Percentiles rank a stretch among this genome's conserved stretches.
These are phyloP conservation scores for Globisporangium mamillatum DNA, from an alignment of 352 stramenopile genomes.

Conservation along the genomic window DNA sequence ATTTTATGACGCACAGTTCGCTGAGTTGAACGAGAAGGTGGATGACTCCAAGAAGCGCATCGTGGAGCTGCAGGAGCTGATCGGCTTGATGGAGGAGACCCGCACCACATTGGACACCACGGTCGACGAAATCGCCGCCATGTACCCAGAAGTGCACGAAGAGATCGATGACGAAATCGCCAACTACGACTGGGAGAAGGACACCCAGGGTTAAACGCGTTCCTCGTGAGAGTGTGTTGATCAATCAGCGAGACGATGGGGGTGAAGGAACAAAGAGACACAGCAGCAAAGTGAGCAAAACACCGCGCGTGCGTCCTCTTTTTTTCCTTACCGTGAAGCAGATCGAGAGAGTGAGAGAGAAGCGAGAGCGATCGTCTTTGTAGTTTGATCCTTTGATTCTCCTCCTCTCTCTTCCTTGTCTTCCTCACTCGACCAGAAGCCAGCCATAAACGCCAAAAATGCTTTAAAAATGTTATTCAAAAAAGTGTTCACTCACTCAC, in stretches of 20 bases:
- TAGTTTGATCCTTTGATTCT: neutral
- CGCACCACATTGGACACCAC: constrained; percentile 81
- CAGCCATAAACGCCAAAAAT: constrained; percentile 17
- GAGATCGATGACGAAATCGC: constrained; percentile 89
- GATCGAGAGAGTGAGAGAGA: neutral
- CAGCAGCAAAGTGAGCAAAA: neutral
- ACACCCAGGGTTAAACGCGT: constrained; percentile 65
- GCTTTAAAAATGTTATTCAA: constrained; percentile 19
- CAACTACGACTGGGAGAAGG: constrained; percentile 89
- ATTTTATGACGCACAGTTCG: constrained; percentile 35
- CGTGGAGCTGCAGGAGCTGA: constrained; percentile 81
- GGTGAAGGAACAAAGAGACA: neutral
- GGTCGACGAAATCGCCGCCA: constrained; percentile 81
- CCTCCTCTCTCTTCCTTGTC: neutral
- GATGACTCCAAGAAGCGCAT: constrained; percentile 84
- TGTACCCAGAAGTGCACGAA: constrained; percentile 83
- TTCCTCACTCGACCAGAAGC: neutral
- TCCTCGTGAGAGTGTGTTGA: constrained; percentile 4
- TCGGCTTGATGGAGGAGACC: constrained; percentile 81
- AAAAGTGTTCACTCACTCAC: neutral
- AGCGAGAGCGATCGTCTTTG: neutral
- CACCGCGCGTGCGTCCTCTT: neutral
- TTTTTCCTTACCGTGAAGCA: neutral
- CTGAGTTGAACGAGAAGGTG: constrained; percentile 78
- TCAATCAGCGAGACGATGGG: neutral